These are phyloP conservation scores for Trichoderma atrobrunneum DNA, from an alignment of 2,329 filamentous ascomycete species.

Conservation along the genomic window DNA sequence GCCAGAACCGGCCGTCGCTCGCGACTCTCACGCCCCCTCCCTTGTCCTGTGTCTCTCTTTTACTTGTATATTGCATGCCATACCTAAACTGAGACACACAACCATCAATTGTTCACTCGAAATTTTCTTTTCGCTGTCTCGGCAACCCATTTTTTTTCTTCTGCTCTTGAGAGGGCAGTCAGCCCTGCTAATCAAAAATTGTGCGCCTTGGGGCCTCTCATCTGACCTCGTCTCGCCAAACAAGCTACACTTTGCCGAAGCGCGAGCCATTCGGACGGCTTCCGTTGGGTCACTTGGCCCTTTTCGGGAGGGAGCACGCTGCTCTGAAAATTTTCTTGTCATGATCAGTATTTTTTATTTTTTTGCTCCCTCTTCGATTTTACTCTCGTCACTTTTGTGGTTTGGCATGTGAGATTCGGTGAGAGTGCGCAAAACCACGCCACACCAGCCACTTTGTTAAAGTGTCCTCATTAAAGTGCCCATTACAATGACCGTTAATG, in stretches of 20 bases:
- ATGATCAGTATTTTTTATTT: not conserved
- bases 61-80: constrained; percentile 8
- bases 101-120: not conserved
- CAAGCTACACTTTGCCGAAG: constrained; percentile 9
- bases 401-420: constrained; percentile 2
- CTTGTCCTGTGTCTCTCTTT: not conserved
- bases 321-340: constrained; percentile 7
- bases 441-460: not conserved
- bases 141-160: not conserved
- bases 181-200: not conserved
- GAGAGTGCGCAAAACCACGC: not conserved
- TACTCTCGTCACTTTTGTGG: not conserved
- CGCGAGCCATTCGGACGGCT: constrained; percentile 15
- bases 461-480: not conserved
- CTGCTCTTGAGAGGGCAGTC: not conserved
- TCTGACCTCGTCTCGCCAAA: not conserved
- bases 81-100: constrained; percentile 9
- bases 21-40: not conserved
- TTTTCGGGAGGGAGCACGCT: not conserved
- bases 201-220: constrained; percentile 11
- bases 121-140: not conserved
- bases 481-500: not conserved
- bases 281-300: constrained; percentile 14
- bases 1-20: constrained; percentile 2
- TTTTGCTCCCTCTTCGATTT: not conserved